Conservation (phyloP, 169 alveolate genomes). For the Cryptosporidium bovis region DNA sequence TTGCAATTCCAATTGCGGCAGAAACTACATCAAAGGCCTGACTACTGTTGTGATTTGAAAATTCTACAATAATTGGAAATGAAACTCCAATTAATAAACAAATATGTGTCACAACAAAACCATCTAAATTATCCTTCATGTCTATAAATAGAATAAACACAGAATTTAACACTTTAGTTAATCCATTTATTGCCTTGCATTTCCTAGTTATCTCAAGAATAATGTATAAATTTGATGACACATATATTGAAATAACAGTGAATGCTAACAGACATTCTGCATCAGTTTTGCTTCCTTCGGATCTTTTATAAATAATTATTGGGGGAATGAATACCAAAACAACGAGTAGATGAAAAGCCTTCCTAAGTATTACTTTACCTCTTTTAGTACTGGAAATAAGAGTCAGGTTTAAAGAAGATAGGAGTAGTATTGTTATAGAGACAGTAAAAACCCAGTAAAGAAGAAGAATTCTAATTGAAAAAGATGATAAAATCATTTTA, state of each 20-base stretch:
- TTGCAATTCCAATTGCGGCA: conserved; percentile 51
- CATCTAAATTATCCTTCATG: conserved; percentile 38
- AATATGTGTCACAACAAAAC: conserved; percentile 38
- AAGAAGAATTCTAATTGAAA: not conserved
- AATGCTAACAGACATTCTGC: conserved; percentile 2
- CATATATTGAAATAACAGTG: conserved; percentile 20
- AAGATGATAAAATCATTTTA: not conserved
- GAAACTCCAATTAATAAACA: conserved; percentile 60
- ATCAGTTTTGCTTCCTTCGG: not conserved
- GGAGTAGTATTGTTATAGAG: not conserved
- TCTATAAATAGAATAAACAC: conserved; percentile 55
- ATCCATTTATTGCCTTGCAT: not conserved
- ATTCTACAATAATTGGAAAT: conserved; percentile 46
- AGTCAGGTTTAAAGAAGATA: not conserved
- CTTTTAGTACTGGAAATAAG: not conserved
- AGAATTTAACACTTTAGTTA: conserved; percentile 4
- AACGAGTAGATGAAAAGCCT: conserved; percentile 28
- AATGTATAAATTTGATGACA: conserved; percentile 5
- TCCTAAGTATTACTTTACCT: conserved; percentile 18
- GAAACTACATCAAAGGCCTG: conserved; percentile 43
- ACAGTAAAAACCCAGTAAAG: conserved; percentile 22
- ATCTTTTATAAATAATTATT: conserved; percentile 7
- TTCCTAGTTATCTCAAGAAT: conserved; percentile 37
- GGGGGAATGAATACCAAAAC: conserved; percentile 45
- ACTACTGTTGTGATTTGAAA: not conserved